phyloP scores from a whole-genome alignment of 495 filamentous ascomycete genomes.

The Pyrenula aspistea region DNA sequence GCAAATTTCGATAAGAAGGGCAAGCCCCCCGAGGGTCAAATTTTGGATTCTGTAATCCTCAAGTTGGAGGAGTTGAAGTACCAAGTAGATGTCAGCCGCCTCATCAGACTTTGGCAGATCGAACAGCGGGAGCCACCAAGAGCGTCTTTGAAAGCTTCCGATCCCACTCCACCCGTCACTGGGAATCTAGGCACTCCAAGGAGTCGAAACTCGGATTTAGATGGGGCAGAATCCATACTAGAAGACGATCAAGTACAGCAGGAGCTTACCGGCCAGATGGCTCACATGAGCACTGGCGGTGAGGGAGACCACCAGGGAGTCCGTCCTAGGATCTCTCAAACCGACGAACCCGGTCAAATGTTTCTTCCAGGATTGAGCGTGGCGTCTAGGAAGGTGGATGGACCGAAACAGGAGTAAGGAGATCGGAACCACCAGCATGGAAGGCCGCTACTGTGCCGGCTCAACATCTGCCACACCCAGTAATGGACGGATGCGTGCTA shows the following conservation, averaged over 20 bases:
- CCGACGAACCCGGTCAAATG: background rate
- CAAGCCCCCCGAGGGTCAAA: constrained; percentile 8
- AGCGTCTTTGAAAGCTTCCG: background rate
- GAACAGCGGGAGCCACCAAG: background rate
- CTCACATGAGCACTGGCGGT: background rate
- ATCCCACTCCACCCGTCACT: background rate
- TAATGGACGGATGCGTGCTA: no score
- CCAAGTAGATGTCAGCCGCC: constrained; percentile 24
- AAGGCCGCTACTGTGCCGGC: no score
- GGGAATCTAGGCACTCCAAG: background rate
- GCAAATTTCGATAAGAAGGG: constrained; percentile 31
- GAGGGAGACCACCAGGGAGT: background rate
- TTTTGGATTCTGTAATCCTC: constrained; percentile 19
- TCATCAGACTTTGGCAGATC: background rate
- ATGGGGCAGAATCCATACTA: background rate
- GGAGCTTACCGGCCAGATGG: background rate
- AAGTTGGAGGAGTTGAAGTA: constrained; percentile 27
- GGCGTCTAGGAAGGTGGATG: background rate
- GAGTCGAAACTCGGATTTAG: background rate
- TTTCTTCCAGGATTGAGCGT: background rate
- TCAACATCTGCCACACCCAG: no score
- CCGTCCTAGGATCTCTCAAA: background rate
- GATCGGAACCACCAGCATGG: no score
- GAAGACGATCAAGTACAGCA: background rate
- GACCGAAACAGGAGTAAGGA: no score